Conservation (phyloP, 2,329 filamentous ascomycete genomes). For the Dothistroma septosporum region DNA sequence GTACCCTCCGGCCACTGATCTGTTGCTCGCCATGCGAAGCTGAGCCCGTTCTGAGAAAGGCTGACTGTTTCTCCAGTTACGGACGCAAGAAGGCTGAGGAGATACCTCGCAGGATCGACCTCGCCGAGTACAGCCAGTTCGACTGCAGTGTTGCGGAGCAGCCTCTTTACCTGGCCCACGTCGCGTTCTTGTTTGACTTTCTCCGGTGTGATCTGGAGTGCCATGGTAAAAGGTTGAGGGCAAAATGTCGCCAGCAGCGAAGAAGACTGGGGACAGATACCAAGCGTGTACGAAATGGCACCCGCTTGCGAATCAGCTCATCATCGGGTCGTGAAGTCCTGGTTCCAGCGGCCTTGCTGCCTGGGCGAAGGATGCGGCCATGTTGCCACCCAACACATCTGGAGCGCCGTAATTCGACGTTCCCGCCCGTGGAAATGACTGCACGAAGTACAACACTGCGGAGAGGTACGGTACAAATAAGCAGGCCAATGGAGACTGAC, state of each 20-base stretch:
- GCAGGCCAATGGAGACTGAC: too few relatives aligned
- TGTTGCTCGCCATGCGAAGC: conserved; percentile 1
- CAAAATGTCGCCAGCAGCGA: neutral
- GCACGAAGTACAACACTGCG: too few relatives aligned
- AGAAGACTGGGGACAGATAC: neutral
- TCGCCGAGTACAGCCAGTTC: neutral
- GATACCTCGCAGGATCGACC: neutral
- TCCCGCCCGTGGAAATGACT: too few relatives aligned
- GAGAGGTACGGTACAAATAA: too few relatives aligned
- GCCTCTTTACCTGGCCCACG: neutral
- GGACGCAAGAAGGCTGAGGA: neutral
- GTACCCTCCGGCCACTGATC: neutral
- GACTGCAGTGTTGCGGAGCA: neutral
- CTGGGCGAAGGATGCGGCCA: neutral
- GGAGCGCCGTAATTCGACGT: neutral
- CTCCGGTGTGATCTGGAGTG: neutral
- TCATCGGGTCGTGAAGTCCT: neutral
- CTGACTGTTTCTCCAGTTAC: neutral
- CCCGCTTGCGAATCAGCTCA: neutral
- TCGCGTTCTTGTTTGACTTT: neutral
- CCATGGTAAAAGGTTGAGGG: neutral
- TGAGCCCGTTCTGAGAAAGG: neutral
- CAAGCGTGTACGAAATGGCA: neutral
- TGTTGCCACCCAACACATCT: neutral
- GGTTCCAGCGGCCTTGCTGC: neutral